Conservation (phyloP, 2,329 filamentous ascomycete species). For the Trichoderma citrinoviride region DNA sequence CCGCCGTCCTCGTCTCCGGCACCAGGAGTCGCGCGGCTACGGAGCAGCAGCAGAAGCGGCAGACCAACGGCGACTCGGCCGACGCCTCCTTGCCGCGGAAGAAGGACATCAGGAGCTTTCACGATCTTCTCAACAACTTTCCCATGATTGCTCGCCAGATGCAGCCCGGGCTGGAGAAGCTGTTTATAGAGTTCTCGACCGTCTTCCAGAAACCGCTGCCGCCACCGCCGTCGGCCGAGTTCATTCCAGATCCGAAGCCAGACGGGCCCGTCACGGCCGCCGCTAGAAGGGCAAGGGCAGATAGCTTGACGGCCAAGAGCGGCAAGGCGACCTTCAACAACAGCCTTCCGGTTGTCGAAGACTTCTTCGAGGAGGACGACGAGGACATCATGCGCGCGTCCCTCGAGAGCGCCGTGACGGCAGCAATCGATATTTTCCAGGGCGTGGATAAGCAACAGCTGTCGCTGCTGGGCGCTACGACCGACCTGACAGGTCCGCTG, state of each 20-base stretch:
- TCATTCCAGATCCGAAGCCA: conserved; percentile 58
- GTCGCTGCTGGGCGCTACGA: conserved; percentile 86
- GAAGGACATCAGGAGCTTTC: conserved; percentile 88
- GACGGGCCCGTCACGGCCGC: conserved; percentile 56
- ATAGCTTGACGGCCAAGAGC: conserved; percentile 42
- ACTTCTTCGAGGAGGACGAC: conserved; percentile 80
- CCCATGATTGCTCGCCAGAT: conserved; percentile 96
- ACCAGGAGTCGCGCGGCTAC: conserved; percentile 40
- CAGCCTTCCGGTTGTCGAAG: conserved; percentile 53
- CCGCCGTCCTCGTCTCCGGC: conserved; percentile 58
- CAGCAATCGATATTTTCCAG: conserved; percentile 93
- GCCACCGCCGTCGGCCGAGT: conserved; percentile 62
- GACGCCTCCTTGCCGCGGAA: conserved; percentile 56
- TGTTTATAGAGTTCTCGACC: conserved; percentile 85
- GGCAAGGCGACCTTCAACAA: conserved; percentile 33
- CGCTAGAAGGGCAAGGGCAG: conserved; percentile 54
- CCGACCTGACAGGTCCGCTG: conserved; percentile 84
- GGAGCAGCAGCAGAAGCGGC: conserved; percentile 36
- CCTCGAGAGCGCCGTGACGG: conserved; percentile 86
- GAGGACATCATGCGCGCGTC: conserved; percentile 87
- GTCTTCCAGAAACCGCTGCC: conserved; percentile 84
- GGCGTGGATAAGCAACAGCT: conserved; percentile 93
- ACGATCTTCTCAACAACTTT: conserved; percentile 85
- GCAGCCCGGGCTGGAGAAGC: conserved; percentile 82
- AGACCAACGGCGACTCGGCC: conserved; percentile 39